Evolutionary conservation across 495 filamentous ascomycete genomes (phyloP), one percentile per base, ranked within the genome.

Genomic region (Cercophora newfieldiana): DNA sequence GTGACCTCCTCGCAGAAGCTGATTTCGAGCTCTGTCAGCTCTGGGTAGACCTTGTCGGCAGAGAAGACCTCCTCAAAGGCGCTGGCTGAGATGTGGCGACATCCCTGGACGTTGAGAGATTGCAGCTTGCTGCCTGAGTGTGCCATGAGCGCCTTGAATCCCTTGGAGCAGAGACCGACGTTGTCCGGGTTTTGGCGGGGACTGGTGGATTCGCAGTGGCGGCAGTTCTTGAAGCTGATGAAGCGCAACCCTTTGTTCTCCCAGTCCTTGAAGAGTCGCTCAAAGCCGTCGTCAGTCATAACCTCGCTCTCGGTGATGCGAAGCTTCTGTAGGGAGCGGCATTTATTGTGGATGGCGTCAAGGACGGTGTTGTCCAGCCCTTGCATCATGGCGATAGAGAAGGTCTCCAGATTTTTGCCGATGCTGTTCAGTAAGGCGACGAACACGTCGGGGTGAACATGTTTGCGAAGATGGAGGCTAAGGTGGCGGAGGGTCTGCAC

Each of bases 91-190:
- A 97, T 91, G 71, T 95, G 88, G 24, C 93, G 87, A 72, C 93
- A 96, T 7, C 88, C 92, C 16, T 88, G 79, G 28, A 97, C 81
- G 68, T 94, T 88, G 21, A 97, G 77, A 19, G 82, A 77, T 63
- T 83, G 75, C 1, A 97, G 77, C 10, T 70, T 76, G 7, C 72
- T 67, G 44, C 90, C 90, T 0, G 93, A 96, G 71, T 97, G 93
- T n/a, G 77, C 77, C 91, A 97, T 96, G 59, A 97, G 75, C 1
- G 92, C 89, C 54, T 81, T 69, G 75, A 97, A 94, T 0, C 90
- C 92, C 47, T 81, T 72, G 10, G 87, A 89, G 51, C 87, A 90
- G 61, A 97, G 85, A 19, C 92, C 92, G 30, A 91, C 76, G 21
- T 80, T 79, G 65, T 88, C 79, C 1, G 87, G 83, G 69, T 90